Evolutionary conservation across 345 rosid species (phyloP).

Genomic region (Linum trigynum): DNA sequence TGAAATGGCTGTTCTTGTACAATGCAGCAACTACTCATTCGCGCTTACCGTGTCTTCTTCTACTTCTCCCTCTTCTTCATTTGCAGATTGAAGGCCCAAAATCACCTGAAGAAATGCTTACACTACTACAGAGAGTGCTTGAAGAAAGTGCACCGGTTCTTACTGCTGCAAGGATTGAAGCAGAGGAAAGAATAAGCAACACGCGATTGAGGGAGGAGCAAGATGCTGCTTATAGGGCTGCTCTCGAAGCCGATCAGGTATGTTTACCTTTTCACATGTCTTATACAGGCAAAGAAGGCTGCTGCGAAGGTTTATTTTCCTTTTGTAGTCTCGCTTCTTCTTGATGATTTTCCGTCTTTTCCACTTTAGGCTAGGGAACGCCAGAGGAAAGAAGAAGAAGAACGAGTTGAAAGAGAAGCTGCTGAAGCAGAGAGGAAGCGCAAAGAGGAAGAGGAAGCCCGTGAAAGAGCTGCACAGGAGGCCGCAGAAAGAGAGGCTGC

Average conservation of each 20-base stretch:
- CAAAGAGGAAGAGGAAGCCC: constrained; percentile 89
- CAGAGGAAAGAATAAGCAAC: constrained; percentile 86
- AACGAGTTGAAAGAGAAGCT: constrained; percentile 77
- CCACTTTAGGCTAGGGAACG: constrained; percentile 66
- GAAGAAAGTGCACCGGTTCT: constrained; percentile 93
- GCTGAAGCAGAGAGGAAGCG: constrained; percentile 84
- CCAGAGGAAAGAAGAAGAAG: constrained; percentile 77
- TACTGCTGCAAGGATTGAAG: constrained; percentile 77
- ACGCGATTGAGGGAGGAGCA: constrained; percentile 89
- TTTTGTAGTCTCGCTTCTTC: background rate
- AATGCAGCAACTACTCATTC: background rate
- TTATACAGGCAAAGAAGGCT: too few species aligned
- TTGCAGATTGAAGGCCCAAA: constrained; percentile 85
- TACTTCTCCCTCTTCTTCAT: background rate
- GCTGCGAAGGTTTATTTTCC: too few species aligned
- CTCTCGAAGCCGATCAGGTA: constrained; percentile 99
- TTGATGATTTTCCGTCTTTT: background rate
- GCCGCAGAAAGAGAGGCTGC: constrained; percentile 85
- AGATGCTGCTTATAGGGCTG: constrained; percentile 94
- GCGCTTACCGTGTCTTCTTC: background rate
- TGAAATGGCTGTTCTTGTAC: background rate
- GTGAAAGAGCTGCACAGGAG: constrained; percentile 69
- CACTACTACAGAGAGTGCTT: constrained; percentile 67
- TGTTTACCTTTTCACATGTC: background rate
- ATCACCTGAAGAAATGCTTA: constrained; percentile 73